Evolutionary conservation across 768 basidiomycete genomes (phyloP).

Genomic region (Polyporus arcularius): DNA sequence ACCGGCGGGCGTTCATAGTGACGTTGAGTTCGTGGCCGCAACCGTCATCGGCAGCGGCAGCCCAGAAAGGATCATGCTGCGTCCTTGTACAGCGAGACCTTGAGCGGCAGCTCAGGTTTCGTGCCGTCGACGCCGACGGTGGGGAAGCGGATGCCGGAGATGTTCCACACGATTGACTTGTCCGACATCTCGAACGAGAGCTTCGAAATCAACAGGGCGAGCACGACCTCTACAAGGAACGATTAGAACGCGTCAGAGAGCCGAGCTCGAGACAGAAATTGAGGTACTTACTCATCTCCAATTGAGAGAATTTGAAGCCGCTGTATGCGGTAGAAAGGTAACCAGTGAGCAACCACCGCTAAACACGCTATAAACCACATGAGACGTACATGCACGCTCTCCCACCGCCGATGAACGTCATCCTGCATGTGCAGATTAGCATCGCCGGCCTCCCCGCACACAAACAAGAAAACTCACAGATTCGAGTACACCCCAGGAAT

Average conservation of each 20-base stretch:
- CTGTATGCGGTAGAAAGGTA: background rate
- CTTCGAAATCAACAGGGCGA: conserved; percentile 26
- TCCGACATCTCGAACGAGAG: conserved; percentile 29
- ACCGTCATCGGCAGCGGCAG: background rate
- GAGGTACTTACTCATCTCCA: conserved; percentile 23
- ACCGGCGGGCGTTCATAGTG: no score
- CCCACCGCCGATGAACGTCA: conserved; percentile 33
- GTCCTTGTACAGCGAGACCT: conserved; percentile 13
- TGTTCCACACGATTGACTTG: conserved; percentile 32
- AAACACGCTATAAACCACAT: background rate
- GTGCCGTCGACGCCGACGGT: conserved; percentile 20
- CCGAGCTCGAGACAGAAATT: background rate
- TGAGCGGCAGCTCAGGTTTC: conserved; percentile 29
- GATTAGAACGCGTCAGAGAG: background rate
- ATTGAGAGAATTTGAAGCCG: conserved; percentile 26
- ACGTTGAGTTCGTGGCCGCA: background rate
- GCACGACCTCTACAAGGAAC: conserved; percentile 29
- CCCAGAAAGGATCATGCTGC: background rate
- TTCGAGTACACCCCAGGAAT: conserved; percentile 26
- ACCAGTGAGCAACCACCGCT: background rate
- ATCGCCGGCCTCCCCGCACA: background rate
- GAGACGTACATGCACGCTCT: conserved; percentile 32
- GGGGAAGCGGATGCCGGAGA: conserved; percentile 31
- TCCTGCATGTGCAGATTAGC: conserved; percentile 19
- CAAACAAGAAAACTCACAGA: conserved; percentile 10